Percentiles rank a stretch among this genome's conserved stretches.
Conservation (phyloP, 2,329 filamentous ascomycete genomes). For the Pestalotiopsis sp. region DNA sequence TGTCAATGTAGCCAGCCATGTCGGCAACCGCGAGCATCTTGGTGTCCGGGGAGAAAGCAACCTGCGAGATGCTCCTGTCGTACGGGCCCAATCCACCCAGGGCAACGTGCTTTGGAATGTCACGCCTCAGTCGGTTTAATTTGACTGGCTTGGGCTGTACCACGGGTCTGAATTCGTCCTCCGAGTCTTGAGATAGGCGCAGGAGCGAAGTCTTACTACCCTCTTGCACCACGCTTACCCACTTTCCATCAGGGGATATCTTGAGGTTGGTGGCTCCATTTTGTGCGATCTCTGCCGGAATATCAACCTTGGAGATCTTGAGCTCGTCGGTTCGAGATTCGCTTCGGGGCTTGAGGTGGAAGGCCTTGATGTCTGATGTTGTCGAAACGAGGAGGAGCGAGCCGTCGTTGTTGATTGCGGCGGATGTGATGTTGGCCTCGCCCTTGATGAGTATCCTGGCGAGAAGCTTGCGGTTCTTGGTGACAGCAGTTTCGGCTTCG, state of each 20-base stretch:
- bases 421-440: constrained; percentile 82
- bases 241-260: constrained; percentile 71
- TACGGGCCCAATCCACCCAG: constrained; percentile 76
- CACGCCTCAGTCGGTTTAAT: constrained; percentile 55
- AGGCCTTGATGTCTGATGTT: constrained; percentile 74
- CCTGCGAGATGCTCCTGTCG: constrained; percentile 72
- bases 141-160: constrained; percentile 48
- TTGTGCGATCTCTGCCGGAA: constrained; percentile 58
- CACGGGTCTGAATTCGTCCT: constrained; percentile 38
- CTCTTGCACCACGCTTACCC: constrained; percentile 67
- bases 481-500: constrained; percentile 44
- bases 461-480: constrained; percentile 65
- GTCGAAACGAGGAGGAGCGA: constrained; percentile 78
- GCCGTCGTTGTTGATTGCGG: constrained; percentile 71
- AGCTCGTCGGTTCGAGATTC: constrained; percentile 60
- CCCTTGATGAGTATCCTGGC: constrained; percentile 71
- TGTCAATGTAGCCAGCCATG: constrained; percentile 83
- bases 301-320: constrained; percentile 69
- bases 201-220: constrained; percentile 61
- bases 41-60: constrained; percentile 80
- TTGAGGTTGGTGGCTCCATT: constrained; percentile 70
- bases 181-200: constrained; percentile 40
- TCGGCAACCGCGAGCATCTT: constrained; percentile 79
- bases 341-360: constrained; percentile 62
- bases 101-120: constrained; percentile 55